Conservation (phyloP, 2,329 filamentous ascomycete genomes). For the Coniochaeta sp. region DNA sequence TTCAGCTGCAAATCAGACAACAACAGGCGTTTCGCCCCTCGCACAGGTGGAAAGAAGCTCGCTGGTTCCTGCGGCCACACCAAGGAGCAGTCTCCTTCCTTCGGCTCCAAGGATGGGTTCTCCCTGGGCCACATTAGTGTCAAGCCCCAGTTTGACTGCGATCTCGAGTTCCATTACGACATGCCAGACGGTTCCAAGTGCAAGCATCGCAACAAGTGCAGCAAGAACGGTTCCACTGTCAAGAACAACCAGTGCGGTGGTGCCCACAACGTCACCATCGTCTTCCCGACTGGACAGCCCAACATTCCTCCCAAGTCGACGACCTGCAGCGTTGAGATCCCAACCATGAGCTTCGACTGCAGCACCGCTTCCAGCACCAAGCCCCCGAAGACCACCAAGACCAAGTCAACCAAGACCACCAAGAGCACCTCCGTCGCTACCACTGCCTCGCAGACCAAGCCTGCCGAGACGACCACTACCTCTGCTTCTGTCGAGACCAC, state of each 20-base stretch:
- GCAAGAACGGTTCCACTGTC: conserved; percentile 59
- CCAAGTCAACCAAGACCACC: conserved; percentile 6
- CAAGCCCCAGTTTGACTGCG: conserved; percentile 65
- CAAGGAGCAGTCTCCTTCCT: conserved; percentile 45
- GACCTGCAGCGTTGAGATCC: conserved; percentile 65
- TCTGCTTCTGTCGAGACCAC: conserved; percentile 3
- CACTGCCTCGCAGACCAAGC: conserved; percentile 13
- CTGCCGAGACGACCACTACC: conserved; percentile 8
- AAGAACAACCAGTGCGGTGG: conserved; percentile 89
- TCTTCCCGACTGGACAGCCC: conserved; percentile 54
- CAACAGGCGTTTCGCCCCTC: conserved; percentile 48
- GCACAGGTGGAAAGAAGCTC: conserved; percentile 54
- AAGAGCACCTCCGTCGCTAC: conserved; percentile 15
- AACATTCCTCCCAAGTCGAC: conserved; percentile 45
- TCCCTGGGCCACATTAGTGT: conserved; percentile 71
- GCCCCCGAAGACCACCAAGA: conserved; percentile 19
- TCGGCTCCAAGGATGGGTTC: conserved; percentile 56
- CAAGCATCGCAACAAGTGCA: conserved; percentile 69
- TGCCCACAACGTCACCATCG: conserved; percentile 71
- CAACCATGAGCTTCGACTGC: conserved; percentile 72
- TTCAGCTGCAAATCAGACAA: conserved; percentile 59
- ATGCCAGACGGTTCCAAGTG: conserved; percentile 80
- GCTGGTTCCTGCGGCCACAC: conserved; percentile 43
- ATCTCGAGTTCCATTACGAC: conserved; percentile 78
- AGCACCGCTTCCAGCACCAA: conserved; percentile 23